A percentile compares a stretch with the other conserved stretches of the same genome.
These are phyloP conservation scores for Penicillium samsonianum DNA, from an alignment of 495 filamentous ascomycete species.

Conservation along the genomic window DNA sequence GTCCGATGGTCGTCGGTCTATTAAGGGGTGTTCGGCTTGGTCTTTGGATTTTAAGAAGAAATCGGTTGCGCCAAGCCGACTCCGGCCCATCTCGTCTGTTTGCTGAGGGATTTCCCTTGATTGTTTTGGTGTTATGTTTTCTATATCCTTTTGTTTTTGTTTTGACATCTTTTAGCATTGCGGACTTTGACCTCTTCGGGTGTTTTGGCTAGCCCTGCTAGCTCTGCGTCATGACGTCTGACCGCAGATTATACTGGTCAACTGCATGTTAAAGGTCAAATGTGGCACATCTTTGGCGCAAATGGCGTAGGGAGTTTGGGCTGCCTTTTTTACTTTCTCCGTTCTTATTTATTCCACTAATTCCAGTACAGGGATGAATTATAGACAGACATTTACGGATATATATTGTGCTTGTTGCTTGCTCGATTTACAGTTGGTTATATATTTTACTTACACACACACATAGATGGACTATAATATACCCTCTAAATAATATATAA, in stretches of 20 bases:
- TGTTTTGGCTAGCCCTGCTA: background rate
- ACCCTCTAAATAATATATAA: background rate
- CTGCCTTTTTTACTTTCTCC: background rate
- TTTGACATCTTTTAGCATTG: background rate
- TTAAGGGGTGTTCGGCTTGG: slow-evolving; percentile 8
- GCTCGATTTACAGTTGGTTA: too few species aligned
- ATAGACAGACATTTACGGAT: background rate
- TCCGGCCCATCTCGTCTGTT: slow-evolving; percentile 1
- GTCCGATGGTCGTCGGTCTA: background rate
- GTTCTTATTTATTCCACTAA: background rate
- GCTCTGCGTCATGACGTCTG: slow-evolving; percentile 4
- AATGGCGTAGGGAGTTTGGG: background rate
- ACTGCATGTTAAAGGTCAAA: background rate
- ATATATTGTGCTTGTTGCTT: too few species aligned
- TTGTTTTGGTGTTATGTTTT: background rate
- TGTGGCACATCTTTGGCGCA: slow-evolving; percentile 1
- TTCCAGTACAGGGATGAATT: background rate
- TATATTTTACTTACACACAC: too few species aligned
- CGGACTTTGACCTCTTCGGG: too few species aligned
- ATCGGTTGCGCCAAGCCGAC: background rate
- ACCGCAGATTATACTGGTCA: background rate
- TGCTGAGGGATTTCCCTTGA: background rate
- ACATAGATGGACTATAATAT: background rate
- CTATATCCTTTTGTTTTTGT: background rate
- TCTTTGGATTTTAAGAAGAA: slow-evolving; percentile 5